phyloP scores from a whole-genome alignment of 495 filamentous ascomycete genomes.

The Cudoniella acicularis region DNA sequence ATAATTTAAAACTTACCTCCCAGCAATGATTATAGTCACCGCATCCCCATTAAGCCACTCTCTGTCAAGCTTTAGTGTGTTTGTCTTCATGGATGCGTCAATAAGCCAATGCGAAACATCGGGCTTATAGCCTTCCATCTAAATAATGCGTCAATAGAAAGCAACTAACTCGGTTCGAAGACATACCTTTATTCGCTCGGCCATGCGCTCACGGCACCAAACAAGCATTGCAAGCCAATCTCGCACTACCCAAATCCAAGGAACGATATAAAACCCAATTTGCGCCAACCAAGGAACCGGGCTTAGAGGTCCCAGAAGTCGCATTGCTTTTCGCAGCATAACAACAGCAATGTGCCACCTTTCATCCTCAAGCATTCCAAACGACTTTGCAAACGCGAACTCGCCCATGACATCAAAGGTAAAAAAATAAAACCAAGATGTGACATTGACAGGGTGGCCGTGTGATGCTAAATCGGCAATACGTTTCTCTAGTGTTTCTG shows the following conservation, averaged over 20 bases:
- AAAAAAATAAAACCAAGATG: conserved; percentile 33
- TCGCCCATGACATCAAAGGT: conserved; percentile 25
- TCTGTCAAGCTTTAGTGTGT: neutral
- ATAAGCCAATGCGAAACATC: neutral
- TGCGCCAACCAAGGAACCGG: neutral
- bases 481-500: conserved; percentile 22
- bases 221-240: neutral
- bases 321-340: neutral
- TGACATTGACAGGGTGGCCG: conserved; percentile 22
- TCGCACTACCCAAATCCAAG: neutral
- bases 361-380: conserved; percentile 36
- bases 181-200: neutral
- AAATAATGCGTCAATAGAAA: neutral
- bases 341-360: conserved; percentile 23
- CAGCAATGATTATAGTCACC: neutral
- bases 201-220: neutral
- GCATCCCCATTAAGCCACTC: neutral
- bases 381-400: conserved; percentile 17
- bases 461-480: conserved; percentile 25
- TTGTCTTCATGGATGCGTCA: neutral
- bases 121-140: neutral
- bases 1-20: neutral
- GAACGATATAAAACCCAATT: neutral
- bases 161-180: no score
- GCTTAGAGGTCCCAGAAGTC: neutral